Evolutionary conservation across 148 eudicot species (phyloP).

Genomic region (Silene conica): DNA sequence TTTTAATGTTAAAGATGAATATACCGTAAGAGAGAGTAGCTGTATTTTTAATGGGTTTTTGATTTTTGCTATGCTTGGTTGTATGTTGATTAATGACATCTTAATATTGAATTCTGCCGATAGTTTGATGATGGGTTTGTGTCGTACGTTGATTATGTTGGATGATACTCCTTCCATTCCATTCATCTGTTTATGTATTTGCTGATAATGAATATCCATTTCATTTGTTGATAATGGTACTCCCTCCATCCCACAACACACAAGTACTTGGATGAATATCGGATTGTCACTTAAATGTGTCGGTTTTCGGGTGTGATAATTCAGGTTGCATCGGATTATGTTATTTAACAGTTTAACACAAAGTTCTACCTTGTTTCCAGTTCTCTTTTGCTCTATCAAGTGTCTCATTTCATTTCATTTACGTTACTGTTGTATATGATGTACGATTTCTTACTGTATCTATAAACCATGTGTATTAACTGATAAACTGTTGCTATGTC

Average conservation of each 20-base stretch:
- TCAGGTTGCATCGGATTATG: neutral
- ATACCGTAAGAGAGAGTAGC: no score
- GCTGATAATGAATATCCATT: no score
- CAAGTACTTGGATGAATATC: neutral
- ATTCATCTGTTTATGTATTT: no score
- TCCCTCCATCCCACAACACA: no score
- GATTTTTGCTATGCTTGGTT: neutral
- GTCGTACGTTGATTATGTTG: no score
- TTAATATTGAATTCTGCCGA: neutral
- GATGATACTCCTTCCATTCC: no score
- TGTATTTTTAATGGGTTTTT: neutral
- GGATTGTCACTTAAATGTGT: neutral
- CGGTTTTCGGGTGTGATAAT: neutral
- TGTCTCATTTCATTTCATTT: neutral
- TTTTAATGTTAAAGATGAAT: no score
- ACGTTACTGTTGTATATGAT: neutral
- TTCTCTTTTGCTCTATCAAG: neutral
- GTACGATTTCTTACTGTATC: neutral
- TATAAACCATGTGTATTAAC: neutral
- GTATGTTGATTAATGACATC: neutral
- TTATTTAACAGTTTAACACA: neutral
- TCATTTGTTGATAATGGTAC: no score
- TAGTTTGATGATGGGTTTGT: neutral
- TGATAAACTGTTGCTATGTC: neutral
- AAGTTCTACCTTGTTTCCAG: neutral